phyloP scores from a whole-genome alignment of 2,329 filamentous ascomycete species.

The Ascosphaera aggregata region DNA sequence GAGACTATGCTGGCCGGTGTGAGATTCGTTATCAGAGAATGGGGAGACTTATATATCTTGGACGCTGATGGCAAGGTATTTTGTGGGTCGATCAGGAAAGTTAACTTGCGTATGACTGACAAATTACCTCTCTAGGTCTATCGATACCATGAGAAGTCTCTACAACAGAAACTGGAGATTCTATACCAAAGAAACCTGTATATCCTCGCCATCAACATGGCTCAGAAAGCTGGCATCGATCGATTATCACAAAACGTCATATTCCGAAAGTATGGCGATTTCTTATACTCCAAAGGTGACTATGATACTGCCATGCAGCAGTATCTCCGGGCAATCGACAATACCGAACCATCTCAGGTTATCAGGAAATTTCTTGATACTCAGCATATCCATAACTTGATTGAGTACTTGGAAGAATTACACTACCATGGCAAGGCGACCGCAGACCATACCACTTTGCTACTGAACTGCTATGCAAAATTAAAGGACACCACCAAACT shows the following conservation, averaged over 20 bases:
- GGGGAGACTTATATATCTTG: slow-evolving; percentile 80
- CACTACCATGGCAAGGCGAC: slow-evolving; percentile 88
- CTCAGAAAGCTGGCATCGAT: slow-evolving; percentile 70
- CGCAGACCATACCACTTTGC: slow-evolving; percentile 78
- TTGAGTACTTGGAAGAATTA: slow-evolving; percentile 88
- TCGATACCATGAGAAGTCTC: slow-evolving; percentile 71
- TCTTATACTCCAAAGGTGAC: slow-evolving; percentile 81
- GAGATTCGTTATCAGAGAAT: slow-evolving; percentile 58
- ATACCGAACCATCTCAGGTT: slow-evolving; percentile 86
- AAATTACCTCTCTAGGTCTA: slow-evolving; percentile 35
- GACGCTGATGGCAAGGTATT: slow-evolving; percentile 74
- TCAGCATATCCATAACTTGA: slow-evolving; percentile 90
- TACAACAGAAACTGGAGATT: slow-evolving; percentile 80
- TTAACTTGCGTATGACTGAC: slow-evolving; percentile 5
- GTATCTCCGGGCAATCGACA: slow-evolving; percentile 88
- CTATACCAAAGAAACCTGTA: slow-evolving; percentile 88
- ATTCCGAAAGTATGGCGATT: slow-evolving; percentile 81
- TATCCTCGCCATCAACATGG: slow-evolving; percentile 72
- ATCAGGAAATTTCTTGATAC: slow-evolving; percentile 96
- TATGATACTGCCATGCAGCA: slow-evolving; percentile 99
- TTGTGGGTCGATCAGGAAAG: neutral
- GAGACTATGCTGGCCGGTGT: slow-evolving; percentile 66
- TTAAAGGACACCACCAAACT: slow-evolving; percentile 92
- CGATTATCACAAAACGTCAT: slow-evolving; percentile 68
- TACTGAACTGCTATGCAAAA: slow-evolving; percentile 95